phyloP scores from a whole-genome alignment of 179 eudicot genomes.

The Silene vulgaris region DNA sequence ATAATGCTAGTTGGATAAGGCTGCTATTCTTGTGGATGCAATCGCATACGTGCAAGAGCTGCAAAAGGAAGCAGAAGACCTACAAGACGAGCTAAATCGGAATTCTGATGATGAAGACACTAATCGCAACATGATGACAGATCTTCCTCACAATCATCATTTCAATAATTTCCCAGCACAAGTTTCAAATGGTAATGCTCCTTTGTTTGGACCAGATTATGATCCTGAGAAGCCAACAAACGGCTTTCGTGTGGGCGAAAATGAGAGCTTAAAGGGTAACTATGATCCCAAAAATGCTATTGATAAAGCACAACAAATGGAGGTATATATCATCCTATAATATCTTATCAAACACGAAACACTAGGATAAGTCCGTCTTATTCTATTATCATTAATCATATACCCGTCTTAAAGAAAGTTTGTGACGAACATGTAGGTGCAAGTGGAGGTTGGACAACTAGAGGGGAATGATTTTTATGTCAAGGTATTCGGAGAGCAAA shows the following conservation, averaged over 20 bases:
- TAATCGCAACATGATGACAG: conserved; percentile 20
- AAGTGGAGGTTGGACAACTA: conserved; percentile 71
- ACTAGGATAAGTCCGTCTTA: background rate
- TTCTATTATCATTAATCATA: no score
- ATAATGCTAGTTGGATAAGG: conserved; percentile 61
- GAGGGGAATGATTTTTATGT: conserved; percentile 81
- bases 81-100: conserved; percentile 67
- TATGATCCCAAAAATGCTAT: conserved; percentile 29
- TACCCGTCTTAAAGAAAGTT: no score
- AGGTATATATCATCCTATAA: conserved; percentile 38
- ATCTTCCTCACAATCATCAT: conserved; percentile 19
- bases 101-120: conserved; percentile 49
- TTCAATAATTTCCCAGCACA: conserved; percentile 24
- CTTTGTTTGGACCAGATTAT: conserved; percentile 29
- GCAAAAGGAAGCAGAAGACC: conserved; percentile 60
- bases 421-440: conserved; percentile 45
- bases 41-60: conserved; percentile 75
- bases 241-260: conserved; percentile 28
- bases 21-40: conserved; percentile 89
- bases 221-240: conserved; percentile 36
- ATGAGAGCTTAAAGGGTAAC: conserved; percentile 32
- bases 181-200: conserved; percentile 21
- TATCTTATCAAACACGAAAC: no score
- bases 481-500: conserved; percentile 81
- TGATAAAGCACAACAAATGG: conserved; percentile 73